phyloP scores from a whole-genome alignment of 495 filamentous ascomycete species.

The Usnea hakonensis region DNA sequence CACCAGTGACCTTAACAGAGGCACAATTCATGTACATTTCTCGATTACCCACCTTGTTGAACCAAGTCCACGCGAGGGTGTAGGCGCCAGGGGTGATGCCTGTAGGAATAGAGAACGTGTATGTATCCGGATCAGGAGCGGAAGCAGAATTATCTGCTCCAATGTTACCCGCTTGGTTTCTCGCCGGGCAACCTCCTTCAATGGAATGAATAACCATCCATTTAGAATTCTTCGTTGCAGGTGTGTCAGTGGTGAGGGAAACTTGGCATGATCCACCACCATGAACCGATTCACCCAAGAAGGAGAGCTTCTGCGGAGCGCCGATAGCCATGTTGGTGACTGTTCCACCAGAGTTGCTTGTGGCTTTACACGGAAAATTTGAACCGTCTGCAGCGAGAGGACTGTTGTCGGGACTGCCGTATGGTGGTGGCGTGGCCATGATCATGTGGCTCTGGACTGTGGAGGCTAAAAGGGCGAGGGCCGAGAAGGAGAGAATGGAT shows the following conservation, averaged over 20 bases:
- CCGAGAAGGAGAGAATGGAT: conserved; percentile 31
- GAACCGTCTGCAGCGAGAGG: conserved; percentile 53
- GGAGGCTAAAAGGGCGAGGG: conserved; percentile 43
- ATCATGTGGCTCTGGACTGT: conserved; percentile 59
- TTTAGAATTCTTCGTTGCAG: conserved; percentile 31
- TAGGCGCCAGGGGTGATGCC: conserved; percentile 48
- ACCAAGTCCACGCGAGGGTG: conserved; percentile 52
- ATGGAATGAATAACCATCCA: conserved; percentile 35
- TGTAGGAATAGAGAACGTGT: conserved; percentile 56
- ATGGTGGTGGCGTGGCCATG: conserved; percentile 64
- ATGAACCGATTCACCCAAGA: conserved; percentile 23
- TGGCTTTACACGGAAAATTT: conserved; percentile 72
- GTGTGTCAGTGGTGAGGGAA: conserved; percentile 37
- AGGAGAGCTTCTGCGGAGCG: conserved; percentile 2
- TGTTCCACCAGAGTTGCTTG: conserved; percentile 2
- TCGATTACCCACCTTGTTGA: conserved; percentile 47
- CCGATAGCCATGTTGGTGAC: conserved; percentile 9
- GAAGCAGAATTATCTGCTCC: conserved; percentile 19
- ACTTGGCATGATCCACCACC: conserved; percentile 38
- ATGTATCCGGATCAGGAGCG: conserved; percentile 28
- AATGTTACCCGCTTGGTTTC: conserved; percentile 31
- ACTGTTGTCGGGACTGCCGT: conserved; percentile 46
- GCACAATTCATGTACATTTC: conserved; percentile 61
- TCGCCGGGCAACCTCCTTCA: conserved; percentile 36
- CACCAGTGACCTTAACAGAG: conserved; percentile 40